A percentile compares a stretch with the other conserved stretches of the same genome.
phyloP scores from a whole-genome alignment of 1,284 basidiomycete species.

The Cutaneotrichosporon curvatum region DNA sequence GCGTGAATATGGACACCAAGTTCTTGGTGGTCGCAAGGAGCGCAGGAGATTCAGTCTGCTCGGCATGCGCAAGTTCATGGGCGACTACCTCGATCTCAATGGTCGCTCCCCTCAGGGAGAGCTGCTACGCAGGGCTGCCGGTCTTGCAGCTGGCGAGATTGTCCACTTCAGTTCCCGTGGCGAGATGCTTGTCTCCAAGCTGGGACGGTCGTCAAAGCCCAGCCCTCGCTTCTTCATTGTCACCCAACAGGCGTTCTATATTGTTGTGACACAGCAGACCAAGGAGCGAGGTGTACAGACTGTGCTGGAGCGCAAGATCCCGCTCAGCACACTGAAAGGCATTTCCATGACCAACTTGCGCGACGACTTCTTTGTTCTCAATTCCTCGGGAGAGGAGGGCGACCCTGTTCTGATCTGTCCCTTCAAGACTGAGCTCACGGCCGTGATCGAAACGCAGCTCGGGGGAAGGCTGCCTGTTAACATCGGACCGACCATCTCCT shows the following conservation, averaged over 20 bases:
- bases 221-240: conserved; percentile 86
- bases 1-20: conserved; percentile 88
- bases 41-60: conserved; percentile 86
- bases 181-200: conserved; percentile 79
- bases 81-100: conserved; percentile 91
- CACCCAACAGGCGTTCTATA: conserved; percentile 81
- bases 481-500: conserved; percentile 75
- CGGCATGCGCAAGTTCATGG: conserved; percentile 90
- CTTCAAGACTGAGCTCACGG: conserved; percentile 93
- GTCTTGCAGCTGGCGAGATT: conserved; percentile 64
- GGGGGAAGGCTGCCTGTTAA: conserved; percentile 67
- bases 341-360: conserved; percentile 80
- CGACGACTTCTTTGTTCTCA: conserved; percentile 89
- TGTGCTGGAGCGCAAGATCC: conserved; percentile 78
- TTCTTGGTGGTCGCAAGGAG: conserved; percentile 88
- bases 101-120: conserved; percentile 72
- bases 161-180: conserved; percentile 80
- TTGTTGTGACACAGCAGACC: conserved; percentile 59
- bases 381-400: conserved; percentile 77
- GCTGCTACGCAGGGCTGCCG: conserved; percentile 67
- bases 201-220: conserved; percentile 81
- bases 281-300: conserved; percentile 62
- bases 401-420: conserved; percentile 85
- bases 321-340: conserved; percentile 74
- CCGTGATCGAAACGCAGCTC: conserved; percentile 73